Evolutionary conservation across 176 grass and related monocot species (phyloP), one percentile per base, ranked within the genome.

Genomic region (Oryza meridionalis): DNA sequence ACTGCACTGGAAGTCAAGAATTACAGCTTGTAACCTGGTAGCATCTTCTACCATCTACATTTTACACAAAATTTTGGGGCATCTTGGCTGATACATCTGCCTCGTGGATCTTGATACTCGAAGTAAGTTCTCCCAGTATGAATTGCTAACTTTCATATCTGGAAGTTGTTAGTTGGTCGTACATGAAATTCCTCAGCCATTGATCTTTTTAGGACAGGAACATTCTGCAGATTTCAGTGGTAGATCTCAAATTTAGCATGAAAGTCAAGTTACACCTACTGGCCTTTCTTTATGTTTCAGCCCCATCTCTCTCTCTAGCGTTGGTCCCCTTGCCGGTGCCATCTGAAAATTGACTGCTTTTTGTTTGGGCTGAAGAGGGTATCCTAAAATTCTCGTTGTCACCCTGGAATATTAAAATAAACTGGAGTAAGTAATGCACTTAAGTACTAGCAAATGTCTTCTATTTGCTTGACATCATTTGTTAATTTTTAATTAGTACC

Each of bases 61-160:
- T 75, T 85, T 70, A 84, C 82, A 89, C 82, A 89, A 84, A 88
- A 85, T 76, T 89, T 70, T 42, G 3, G 77, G 64, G 77, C 70
- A 65, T 71, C 65, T 32, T 81, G 65, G 87, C 66, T 77, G 42
- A 77, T 42, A 69, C 65, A 77, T 81, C 42, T 31, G 15, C 40
- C 50, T 89, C 15, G 6, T 32, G 22, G 82, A 89, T 77, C 55
- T 51, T 64, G 71, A 77, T 81, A 76, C 70, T 70, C 21, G n/a
- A 6, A 17, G 51, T 44, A 85, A 71, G 42, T 76, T 67, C 42
- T 25, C 67, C 42, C 22, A 10, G 71, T 42, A 81, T 75, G 43
- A 71, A 33, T 85, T 69, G 17, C 50, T 81, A 17, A 64, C 29
- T 81, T 81, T 65, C 77, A 76, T 68, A 76, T 76, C 40, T 64